Evolutionary conservation across 75 land plant species (phyloP).

Genomic region (Selaginella tamariscina): DNA sequence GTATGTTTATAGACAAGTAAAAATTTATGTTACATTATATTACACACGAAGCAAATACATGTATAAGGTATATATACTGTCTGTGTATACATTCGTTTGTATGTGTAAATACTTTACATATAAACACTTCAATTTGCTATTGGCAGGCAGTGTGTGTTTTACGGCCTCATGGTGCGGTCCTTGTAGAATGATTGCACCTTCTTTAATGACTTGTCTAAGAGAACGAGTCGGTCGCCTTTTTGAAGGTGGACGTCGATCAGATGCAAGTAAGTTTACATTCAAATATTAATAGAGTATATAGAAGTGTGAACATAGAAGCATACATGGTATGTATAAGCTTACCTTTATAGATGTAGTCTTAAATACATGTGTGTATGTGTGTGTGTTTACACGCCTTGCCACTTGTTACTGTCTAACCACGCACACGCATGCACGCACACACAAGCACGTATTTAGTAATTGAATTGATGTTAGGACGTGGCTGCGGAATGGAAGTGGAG

Average conservation of each 20-base stretch:
- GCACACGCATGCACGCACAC: too few relatives aligned
- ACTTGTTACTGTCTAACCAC: too few relatives aligned
- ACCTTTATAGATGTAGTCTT: too few relatives aligned
- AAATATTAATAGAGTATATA: too few relatives aligned
- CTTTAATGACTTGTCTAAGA: slow-evolving; percentile 9
- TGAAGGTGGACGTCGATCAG: slow-evolving; percentile 10
- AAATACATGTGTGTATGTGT: too few relatives aligned
- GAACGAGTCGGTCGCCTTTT: not conserved
- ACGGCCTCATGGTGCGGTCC: slow-evolving; percentile 5
- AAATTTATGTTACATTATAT: too few relatives aligned
- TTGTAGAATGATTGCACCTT: slow-evolving; percentile 1
- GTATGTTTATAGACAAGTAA: too few relatives aligned
- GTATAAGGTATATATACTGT: too few relatives aligned
- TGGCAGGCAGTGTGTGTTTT: not conserved
- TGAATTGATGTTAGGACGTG: not conserved
- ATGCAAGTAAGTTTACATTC: slow-evolving; percentile 1
- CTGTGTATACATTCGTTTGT: not conserved
- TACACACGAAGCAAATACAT: too few relatives aligned
- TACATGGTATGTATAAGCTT: too few relatives aligned
- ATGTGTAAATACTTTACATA: not conserved
- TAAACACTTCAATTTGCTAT: not conserved
- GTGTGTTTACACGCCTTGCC: not conserved
- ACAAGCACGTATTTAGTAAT: not conserved
- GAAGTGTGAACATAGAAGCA: too few relatives aligned
- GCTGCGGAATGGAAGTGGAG: slow-evolving; percentile 12